phyloP scores from a whole-genome alignment of 495 filamentous ascomycete species.

The Saxispiralis lemnorum region DNA sequence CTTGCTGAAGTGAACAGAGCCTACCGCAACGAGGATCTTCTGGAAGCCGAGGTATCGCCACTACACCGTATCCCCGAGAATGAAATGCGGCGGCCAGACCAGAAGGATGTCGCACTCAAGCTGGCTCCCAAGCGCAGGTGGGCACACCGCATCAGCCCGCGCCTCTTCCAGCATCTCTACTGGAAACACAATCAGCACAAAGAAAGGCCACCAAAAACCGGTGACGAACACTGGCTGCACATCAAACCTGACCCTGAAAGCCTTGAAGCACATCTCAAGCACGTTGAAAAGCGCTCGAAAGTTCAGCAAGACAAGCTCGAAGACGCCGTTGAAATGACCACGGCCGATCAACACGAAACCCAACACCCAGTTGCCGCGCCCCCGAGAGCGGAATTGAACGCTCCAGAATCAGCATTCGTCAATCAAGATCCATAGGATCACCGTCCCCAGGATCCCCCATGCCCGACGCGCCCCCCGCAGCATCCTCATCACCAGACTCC shows the following conservation, averaged over 20 bases:
- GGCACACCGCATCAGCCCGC: slow-evolving; percentile 11
- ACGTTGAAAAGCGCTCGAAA: neutral
- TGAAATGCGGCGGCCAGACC: slow-evolving; percentile 8
- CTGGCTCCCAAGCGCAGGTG: slow-evolving; percentile 17
- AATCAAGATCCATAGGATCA: slow-evolving; percentile 16
- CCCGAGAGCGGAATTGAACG: neutral
- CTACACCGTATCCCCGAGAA: slow-evolving; percentile 10
- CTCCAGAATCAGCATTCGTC: neutral
- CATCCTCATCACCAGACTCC: slow-evolving; percentile 1
- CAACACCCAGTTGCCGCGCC: neutral
- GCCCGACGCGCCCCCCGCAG: neutral
- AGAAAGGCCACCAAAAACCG: slow-evolving; percentile 2
- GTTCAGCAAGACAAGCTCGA: neutral
- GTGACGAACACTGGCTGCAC: slow-evolving; percentile 19
- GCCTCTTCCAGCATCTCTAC: slow-evolving; percentile 5
- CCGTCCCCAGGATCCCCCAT: too few relatives aligned
- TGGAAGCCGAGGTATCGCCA: slow-evolving; percentile 5
- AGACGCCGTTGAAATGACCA: slow-evolving; percentile 1
- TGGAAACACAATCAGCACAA: slow-evolving; percentile 1
- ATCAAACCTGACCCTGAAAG: slow-evolving; percentile 11
- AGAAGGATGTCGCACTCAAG: slow-evolving; percentile 11
- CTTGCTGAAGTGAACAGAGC: slow-evolving; percentile 13
- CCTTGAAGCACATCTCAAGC: slow-evolving; percentile 1
- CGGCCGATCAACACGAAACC: too few relatives aligned
- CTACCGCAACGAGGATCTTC: slow-evolving; percentile 13